Percentiles rank a stretch among this genome's conserved stretches.
phyloP scores from a whole-genome alignment of 75 land plant genomes.

The Selaginella tamariscina region DNA sequence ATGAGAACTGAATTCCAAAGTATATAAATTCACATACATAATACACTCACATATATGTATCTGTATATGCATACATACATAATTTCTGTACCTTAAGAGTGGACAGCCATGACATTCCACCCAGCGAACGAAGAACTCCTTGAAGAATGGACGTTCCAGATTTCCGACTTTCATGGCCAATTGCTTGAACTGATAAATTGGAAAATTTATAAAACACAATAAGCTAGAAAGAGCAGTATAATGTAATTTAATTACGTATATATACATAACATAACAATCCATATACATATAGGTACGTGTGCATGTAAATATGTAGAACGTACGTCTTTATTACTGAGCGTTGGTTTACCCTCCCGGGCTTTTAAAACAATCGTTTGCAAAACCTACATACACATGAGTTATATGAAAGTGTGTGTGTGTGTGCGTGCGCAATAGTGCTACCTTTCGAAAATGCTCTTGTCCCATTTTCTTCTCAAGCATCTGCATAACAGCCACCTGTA shows the following conservation, averaged over 20 bases:
- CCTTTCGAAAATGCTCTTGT: constrained; percentile 79
- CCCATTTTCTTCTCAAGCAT: constrained; percentile 99
- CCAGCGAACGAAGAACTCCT: constrained; percentile 97
- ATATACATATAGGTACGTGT: background rate
- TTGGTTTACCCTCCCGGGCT: constrained; percentile 42
- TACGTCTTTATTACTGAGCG: constrained; percentile 86
- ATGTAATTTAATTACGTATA: too few species aligned
- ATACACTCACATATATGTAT: background rate
- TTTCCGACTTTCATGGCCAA: constrained; percentile 90
- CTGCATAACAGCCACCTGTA: constrained; percentile 73
- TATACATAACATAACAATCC: background rate
- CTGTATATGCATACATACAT: background rate
- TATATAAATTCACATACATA: too few species aligned
- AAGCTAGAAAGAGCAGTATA: too few species aligned
- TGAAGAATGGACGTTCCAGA: constrained; percentile 88
- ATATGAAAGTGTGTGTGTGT: too few species aligned
- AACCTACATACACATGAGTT: constrained; percentile 41
- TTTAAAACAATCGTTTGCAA: constrained; percentile 51
- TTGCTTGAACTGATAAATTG: constrained; percentile 68
- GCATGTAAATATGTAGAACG: background rate
- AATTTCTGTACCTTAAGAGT: constrained; percentile 47
- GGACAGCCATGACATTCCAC: constrained; percentile 85
- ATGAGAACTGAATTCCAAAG: too few species aligned
- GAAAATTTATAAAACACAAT: background rate
- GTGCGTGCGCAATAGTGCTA: too few species aligned